Percentiles rank a stretch among this genome's conserved stretches.
Conservation (phyloP, 2,329 filamentous ascomycete species). For the Septoria linicola region DNA sequence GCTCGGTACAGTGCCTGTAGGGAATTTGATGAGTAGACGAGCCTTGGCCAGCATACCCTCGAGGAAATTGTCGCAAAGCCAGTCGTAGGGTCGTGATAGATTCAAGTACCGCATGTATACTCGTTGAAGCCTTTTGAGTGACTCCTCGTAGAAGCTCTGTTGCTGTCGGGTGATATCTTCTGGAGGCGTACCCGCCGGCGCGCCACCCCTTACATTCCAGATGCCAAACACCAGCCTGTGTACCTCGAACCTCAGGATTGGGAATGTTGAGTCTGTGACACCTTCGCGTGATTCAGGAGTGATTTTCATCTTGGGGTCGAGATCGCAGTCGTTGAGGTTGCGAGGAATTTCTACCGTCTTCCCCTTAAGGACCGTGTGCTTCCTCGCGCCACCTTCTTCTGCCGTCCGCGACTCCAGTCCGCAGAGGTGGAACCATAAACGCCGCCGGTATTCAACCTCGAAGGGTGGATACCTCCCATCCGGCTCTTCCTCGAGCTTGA, state of each 20-base stretch:
- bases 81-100: conserved; percentile 31
- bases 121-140: conserved; percentile 18
- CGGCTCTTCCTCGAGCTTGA: conserved; percentile 24
- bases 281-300: conserved; percentile 25
- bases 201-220: conserved; percentile 18
- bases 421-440: conserved; percentile 30
- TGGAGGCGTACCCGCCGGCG: conserved; percentile 1
- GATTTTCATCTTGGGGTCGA: conserved; percentile 24
- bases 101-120: conserved; percentile 28
- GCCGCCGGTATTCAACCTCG: conserved; percentile 27
- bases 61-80: conserved; percentile 28
- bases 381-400: conserved; percentile 27
- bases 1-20: conserved; percentile 24
- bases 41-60: conserved; percentile 32
- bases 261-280: conserved; percentile 30
- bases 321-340: conserved; percentile 33
- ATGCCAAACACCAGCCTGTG: conserved; percentile 24
- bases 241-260: conserved; percentile 28
- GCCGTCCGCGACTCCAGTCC: conserved; percentile 30
- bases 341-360: conserved; percentile 26
- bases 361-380: conserved; percentile 27
- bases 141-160: conserved; percentile 17
- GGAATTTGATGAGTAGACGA: conserved; percentile 32
- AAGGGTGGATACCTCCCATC: conserved; percentile 20
- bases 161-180: conserved; percentile 20